Percentiles rank a stretch among this genome's conserved stretches.
Evolutionary conservation across 805 yeast species (phyloP).

Genomic region (Candida loeiensis): DNA sequence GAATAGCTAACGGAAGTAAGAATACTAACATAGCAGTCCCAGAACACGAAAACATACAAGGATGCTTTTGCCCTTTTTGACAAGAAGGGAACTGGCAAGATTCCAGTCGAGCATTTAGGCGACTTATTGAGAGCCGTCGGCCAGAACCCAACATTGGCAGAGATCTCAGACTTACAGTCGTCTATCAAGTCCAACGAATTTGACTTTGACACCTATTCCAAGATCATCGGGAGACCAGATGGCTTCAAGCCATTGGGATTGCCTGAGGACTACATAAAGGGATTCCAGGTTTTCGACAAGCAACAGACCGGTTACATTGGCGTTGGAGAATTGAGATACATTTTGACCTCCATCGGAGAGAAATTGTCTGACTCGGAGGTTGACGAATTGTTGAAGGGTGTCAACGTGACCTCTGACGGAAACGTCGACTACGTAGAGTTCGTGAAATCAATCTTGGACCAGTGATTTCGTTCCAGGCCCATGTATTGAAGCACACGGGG

Average conservation of each 20-base stretch:
- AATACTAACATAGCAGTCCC: constrained; percentile 25
- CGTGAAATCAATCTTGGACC: constrained; percentile 89
- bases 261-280: constrained; percentile 85
- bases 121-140: constrained; percentile 96
- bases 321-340: constrained; percentile 93
- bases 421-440: constrained; percentile 93
- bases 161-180: constrained; percentile 53
- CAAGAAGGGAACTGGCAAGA: constrained; percentile 91
- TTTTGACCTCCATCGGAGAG: constrained; percentile 94
- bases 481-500: not conserved
- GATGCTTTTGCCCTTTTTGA: constrained; percentile 97
- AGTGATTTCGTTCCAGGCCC: constrained; percentile 36
- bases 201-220: constrained; percentile 73
- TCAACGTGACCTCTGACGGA: constrained; percentile 88
- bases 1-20: not conserved
- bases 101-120: constrained; percentile 79
- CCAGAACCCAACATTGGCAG: constrained; percentile 94
- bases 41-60: constrained; percentile 53
- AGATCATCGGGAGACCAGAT: constrained; percentile 78
- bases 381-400: constrained; percentile 93
- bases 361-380: constrained; percentile 87
- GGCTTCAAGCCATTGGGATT: constrained; percentile 86
- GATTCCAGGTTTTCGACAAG: constrained; percentile 95
- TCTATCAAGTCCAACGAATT: constrained; percentile 46
- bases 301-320: constrained; percentile 94